phyloP scores from a whole-genome alignment of 768 basidiomycete genomes.

The Terana coerulea region DNA sequence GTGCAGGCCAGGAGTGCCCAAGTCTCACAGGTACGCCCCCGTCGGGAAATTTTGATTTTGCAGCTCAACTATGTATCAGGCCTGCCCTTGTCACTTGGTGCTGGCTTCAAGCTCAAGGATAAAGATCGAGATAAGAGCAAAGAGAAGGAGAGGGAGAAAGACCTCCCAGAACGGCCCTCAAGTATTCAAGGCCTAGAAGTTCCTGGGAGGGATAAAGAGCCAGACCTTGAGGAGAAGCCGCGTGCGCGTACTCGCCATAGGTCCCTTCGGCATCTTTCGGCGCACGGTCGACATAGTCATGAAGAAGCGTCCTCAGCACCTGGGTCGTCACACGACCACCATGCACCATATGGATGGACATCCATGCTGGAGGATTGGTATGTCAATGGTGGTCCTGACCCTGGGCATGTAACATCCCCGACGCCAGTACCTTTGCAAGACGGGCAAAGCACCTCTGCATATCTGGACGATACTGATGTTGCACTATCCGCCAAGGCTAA shows the following conservation, averaged over 20 bases:
- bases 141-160: slow-evolving; percentile 31
- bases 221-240: background rate
- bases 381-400: slow-evolving; percentile 33
- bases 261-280: slow-evolving; percentile 21
- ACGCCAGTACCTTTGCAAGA: slow-evolving; percentile 15
- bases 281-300: slow-evolving; percentile 10
- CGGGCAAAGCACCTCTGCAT: slow-evolving; percentile 21
- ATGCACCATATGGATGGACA: slow-evolving; percentile 58
- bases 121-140: slow-evolving; percentile 41
- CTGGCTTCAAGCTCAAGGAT: slow-evolving; percentile 68
- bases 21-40: slow-evolving; percentile 56
- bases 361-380: slow-evolving; percentile 74
- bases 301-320: background rate
- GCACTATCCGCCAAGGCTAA: slow-evolving; percentile 13
- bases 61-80: slow-evolving; percentile 36
- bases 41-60: background rate
- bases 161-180: background rate
- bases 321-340: slow-evolving; percentile 6
- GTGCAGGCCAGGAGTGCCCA: slow-evolving; percentile 77
- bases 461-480: slow-evolving; percentile 3
- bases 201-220: slow-evolving; percentile 6
- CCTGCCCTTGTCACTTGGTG: slow-evolving; percentile 74
- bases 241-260: slow-evolving; percentile 6
- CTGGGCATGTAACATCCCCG: slow-evolving; percentile 14
- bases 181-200: background rate